Conservation (phyloP, 495 filamentous ascomycete species). For the Xylaria sp. region DNA sequence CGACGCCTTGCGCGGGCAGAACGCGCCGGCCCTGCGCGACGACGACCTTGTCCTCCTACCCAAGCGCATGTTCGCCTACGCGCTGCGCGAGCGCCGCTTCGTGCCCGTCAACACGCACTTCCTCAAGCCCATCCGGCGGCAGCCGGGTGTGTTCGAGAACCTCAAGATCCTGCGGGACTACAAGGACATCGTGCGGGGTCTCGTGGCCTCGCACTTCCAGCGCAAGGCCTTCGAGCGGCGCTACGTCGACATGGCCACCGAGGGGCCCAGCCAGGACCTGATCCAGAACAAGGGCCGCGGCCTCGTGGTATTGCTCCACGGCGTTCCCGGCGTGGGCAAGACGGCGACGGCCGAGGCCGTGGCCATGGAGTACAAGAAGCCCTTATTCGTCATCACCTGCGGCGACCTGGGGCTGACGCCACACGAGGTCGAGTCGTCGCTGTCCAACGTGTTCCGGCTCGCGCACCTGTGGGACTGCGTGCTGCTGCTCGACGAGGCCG, state of each 20-base stretch:
- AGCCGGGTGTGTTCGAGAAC: conserved; percentile 56
- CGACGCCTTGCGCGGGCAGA: too few species aligned
- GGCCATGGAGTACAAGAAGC: conserved; percentile 56
- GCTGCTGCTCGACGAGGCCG: conserved; percentile 61
- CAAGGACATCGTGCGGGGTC: conserved; percentile 60
- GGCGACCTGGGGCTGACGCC: conserved; percentile 62
- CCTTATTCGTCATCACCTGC: conserved; percentile 61
- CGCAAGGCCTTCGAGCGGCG: conserved; percentile 44
- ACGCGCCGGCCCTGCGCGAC: conserved; percentile 37
- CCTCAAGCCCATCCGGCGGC: conserved; percentile 53
- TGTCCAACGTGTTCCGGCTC: conserved; percentile 59
- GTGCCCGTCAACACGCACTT: conserved; percentile 42
- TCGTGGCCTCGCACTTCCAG: conserved; percentile 54
- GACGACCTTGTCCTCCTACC: conserved; percentile 49
- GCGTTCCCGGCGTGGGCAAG: conserved; percentile 66
- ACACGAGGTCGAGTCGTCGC: conserved; percentile 38
- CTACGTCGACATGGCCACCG: conserved; percentile 64
- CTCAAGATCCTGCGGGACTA: conserved; percentile 59
- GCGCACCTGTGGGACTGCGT: conserved; percentile 63
- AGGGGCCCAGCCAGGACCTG: conserved; percentile 65
- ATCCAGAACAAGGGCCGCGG: conserved; percentile 64
- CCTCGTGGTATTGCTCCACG: conserved; percentile 59
- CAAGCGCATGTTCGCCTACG: conserved; percentile 48
- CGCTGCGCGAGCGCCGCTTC: conserved; percentile 48
- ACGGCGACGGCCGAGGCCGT: conserved; percentile 64